These are phyloP conservation scores for Backusella luteola DNA, from an alignment of 192 early-diverging fungal genomes.

Conservation along the genomic window DNA sequence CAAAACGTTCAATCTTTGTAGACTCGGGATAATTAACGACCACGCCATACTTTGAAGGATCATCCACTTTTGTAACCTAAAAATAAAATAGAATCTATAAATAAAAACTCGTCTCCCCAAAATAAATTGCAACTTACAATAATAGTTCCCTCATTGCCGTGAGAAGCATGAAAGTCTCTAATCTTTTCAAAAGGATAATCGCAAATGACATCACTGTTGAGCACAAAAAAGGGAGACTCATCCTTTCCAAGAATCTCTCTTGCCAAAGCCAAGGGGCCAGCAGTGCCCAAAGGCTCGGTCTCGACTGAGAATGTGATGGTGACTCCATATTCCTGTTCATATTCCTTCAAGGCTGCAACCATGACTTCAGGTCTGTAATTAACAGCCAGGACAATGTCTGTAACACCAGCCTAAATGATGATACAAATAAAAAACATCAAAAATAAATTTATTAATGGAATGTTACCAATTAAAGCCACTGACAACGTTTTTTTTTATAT, in stretches of 20 bases:
- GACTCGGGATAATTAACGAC: constrained; percentile 79
- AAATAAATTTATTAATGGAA: background rate
- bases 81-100: background rate
- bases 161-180: constrained; percentile 84
- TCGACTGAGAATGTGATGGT: constrained; percentile 97
- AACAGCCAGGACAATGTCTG: constrained; percentile 96
- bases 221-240: constrained; percentile 94
- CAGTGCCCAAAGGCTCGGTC: constrained; percentile 93
- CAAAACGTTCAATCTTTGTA: constrained; percentile 88
- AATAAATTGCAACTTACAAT: constrained; percentile 49
- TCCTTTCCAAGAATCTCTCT: constrained; percentile 89
- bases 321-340: constrained; percentile 89
- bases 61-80: constrained; percentile 91
- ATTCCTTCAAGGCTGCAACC: constrained; percentile 90
- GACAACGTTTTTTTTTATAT: background rate
- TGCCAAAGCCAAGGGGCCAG: constrained; percentile 95
- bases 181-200: constrained; percentile 95
- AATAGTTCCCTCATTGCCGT: constrained; percentile 95
- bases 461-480: background rate
- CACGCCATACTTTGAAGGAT: constrained; percentile 99
- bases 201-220: constrained; percentile 99
- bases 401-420: constrained; percentile 84
- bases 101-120: background rate
- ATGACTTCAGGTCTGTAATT: constrained; percentile 99
- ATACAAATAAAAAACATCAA: constrained; percentile 12